Base-by-base conservation (phyloP, 2,329 filamentous ascomycete genomes). In the Epichloe sylvatica region DNA sequence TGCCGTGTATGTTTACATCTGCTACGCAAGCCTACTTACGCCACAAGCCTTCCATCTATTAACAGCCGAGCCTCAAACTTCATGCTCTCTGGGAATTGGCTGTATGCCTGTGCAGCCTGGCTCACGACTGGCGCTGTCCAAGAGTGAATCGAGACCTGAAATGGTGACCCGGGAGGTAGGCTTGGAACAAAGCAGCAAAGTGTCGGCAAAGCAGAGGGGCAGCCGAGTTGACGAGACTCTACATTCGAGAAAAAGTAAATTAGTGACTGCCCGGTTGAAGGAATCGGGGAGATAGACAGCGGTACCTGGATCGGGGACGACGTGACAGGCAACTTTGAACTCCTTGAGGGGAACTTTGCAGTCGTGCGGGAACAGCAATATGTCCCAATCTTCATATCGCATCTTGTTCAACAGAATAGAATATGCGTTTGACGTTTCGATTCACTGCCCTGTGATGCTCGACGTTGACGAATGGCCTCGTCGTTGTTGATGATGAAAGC, bases 371-470 rank as follows among this genome's bases (percentile, higher is more conserved):
- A 94, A 94, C 53, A 94, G 72, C 41, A 94, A 77, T 49, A 92
- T 77, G 60, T 94, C 88, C 88, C 87, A 94, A 60, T 87, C 81
- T 57, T 87, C 78, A 72, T 84, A 94, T 52, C 87, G 81, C 88
- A 94, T 94, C 54, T 58, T 73, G 65, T 1, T 5, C 15, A 30
- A 37, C 9, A 9, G 15, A 42, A 12, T 30, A 5, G 33, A 37
- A 39, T 3, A 5, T 8, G 33, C 40, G 8, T 33, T 33, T 21
- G 25, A 23, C 17, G 21, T 25, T 46, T 38, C 35, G n/a, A 8
- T 38, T 11, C 9, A 30, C 35, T 38, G 21, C 17, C 23, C 9
- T 25, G 36, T 15, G 7, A 15, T 46, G 35, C 3, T 30, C 11
- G 12, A 5, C 7, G 23, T 17, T 38, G 21, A 30, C 21, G n/a